These are phyloP conservation scores for Solanum chiquidenum DNA, from an alignment of 257 asterid genomes.

Conservation along the genomic window DNA sequence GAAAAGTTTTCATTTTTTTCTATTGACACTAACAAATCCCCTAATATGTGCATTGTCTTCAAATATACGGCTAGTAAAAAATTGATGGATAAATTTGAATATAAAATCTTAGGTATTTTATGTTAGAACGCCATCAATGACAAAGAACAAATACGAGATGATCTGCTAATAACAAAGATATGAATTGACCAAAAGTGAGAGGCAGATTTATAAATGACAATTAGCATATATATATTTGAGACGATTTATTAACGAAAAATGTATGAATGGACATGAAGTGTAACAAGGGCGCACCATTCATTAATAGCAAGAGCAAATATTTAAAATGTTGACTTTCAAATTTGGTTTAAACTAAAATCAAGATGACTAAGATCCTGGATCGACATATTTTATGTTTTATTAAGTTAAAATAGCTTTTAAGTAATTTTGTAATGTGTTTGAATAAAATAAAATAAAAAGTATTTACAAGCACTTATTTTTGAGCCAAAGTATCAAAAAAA, in stretches of 20 bases:
- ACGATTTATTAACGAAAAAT: neutral
- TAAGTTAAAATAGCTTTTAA: no score
- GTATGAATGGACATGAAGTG: neutral
- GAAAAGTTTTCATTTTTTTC: neutral
- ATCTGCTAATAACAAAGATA: neutral
- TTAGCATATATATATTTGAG: neutral
- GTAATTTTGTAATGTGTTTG: no score
- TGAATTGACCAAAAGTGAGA: neutral
- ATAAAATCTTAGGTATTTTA: neutral
- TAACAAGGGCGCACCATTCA: neutral
- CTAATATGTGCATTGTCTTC: neutral
- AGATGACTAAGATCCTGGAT: neutral
- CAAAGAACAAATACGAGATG: neutral
- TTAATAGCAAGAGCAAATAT: neutral
- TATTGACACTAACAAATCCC: neutral
- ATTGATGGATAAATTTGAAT: neutral
- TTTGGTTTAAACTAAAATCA: neutral
- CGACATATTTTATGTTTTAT: no score
- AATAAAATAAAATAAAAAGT: no score
- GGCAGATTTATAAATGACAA: neutral
- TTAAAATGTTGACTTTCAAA: neutral
- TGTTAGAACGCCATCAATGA: neutral
- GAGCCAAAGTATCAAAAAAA: no score
- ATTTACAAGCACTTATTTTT: no score
- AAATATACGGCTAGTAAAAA: neutral